Evolutionary conservation across 805 yeast species (phyloP).

Genomic region (Candida pseudoglaebosa): DNA sequence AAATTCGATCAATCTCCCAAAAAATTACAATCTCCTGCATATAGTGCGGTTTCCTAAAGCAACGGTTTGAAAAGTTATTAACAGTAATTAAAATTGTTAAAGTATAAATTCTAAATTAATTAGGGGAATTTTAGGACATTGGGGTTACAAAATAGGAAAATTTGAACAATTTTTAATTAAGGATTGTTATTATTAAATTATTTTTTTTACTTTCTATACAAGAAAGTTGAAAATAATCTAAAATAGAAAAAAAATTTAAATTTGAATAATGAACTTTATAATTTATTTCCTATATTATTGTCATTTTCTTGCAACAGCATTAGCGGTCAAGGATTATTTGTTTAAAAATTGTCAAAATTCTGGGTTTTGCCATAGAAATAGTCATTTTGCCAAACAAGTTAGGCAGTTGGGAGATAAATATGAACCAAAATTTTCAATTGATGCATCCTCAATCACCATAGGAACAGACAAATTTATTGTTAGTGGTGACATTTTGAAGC

Average conservation of each 20-base stretch:
- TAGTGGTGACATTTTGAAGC: conserved; percentile 46
- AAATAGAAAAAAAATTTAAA: background rate
- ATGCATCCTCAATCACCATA: conserved; percentile 13
- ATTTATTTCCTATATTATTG: background rate
- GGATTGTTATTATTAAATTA: too few relatives aligned
- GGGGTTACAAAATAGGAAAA: too few relatives aligned
- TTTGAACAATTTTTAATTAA: too few relatives aligned
- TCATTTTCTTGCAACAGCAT: conserved; percentile 8
- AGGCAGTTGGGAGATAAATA: conserved; percentile 5
- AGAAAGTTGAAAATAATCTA: too few relatives aligned
- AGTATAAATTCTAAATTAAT: background rate
- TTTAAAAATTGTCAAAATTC: conserved; percentile 76
- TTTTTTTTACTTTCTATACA: too few relatives aligned
- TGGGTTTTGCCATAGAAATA: conserved; percentile 81
- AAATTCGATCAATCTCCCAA: background rate
- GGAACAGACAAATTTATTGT: conserved; percentile 26
- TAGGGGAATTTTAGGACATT: too few relatives aligned
- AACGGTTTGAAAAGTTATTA: too few relatives aligned
- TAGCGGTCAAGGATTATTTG: conserved; percentile 55
- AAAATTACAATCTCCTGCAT: background rate
- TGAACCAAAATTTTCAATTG: conserved; percentile 22
- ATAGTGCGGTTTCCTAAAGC: too few relatives aligned
- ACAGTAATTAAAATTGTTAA: background rate
- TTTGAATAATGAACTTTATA: background rate
- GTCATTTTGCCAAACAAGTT: conserved; percentile 52